Evolutionary conservation across 768 basidiomycete species (phyloP).

Genomic region (Exidia glandulosa): DNA sequence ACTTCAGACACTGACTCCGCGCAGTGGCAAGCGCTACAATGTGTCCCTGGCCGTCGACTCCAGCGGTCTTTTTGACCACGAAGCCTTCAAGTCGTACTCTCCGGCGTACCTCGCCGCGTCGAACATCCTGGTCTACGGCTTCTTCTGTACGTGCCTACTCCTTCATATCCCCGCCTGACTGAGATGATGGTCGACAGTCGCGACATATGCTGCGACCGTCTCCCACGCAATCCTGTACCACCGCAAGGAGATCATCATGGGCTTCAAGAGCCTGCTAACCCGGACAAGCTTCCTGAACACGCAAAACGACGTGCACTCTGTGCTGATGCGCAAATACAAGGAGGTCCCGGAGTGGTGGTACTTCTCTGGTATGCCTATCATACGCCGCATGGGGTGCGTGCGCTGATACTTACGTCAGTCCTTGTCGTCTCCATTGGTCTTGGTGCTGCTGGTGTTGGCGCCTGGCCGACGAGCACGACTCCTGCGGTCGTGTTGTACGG

Average conservation of each 20-base stretch:
- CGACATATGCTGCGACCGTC: slow-evolving; percentile 30
- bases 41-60: slow-evolving; percentile 27
- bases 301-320: slow-evolving; percentile 40
- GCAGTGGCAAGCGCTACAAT: slow-evolving; percentile 30
- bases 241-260: slow-evolving; percentile 44
- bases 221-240: slow-evolving; percentile 40
- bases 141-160: neutral
- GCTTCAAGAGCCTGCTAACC: slow-evolving; percentile 44
- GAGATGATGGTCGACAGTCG: slow-evolving; percentile 20
- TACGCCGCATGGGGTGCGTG: too few species aligned
- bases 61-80: slow-evolving; percentile 3
- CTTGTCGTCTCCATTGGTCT: slow-evolving; percentile 19
- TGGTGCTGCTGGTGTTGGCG: slow-evolving; percentile 20
- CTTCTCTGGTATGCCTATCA: too few species aligned
- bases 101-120: slow-evolving; percentile 17
- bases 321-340: slow-evolving; percentile 46
- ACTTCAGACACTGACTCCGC: too few species aligned
- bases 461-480: slow-evolving; percentile 16
- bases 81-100: slow-evolving; percentile 10
- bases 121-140: slow-evolving; percentile 3
- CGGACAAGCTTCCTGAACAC: slow-evolving; percentile 52
- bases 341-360: slow-evolving; percentile 60
- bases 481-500: neutral
- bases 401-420: slow-evolving; percentile 43
- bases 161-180: slow-evolving; percentile 26